Evolutionary conservation across 148 eudicot genomes (phyloP).

Genomic region (Spergularia bocconei): DNA sequence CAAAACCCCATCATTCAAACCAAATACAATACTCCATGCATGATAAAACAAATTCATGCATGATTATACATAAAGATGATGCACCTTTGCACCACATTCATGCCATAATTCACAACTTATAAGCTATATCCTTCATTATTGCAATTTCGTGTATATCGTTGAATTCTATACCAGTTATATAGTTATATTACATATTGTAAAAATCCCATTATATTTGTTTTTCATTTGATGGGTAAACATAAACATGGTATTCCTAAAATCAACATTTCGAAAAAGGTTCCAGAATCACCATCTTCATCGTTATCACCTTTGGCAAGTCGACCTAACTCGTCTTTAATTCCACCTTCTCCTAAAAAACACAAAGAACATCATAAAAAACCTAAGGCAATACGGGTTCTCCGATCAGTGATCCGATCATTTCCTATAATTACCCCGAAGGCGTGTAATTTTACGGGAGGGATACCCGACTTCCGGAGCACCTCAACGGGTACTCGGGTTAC

Average conservation of each 20-base stretch:
- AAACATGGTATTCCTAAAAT: neutral
- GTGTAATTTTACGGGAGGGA: constrained; percentile 11
- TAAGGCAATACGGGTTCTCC: constrained; percentile 23
- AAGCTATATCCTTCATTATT: no score
- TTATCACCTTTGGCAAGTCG: neutral
- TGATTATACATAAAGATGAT: no score
- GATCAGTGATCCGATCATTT: constrained; percentile 30
- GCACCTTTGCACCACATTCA: no score
- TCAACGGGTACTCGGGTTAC: constrained; percentile 23
- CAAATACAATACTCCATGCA: neutral
- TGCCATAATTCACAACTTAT: no score
- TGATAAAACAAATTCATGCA: no score
- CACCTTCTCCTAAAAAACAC: constrained; percentile 23
- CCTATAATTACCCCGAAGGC: constrained; percentile 29
- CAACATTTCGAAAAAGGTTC: neutral
- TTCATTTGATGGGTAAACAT: constrained; percentile 5
- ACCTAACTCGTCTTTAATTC: constrained; percentile 6
- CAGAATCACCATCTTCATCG: neutral
- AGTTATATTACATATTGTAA: neutral
- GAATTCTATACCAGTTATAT: no score
- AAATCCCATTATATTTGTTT: no score
- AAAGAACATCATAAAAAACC: constrained; percentile 16
- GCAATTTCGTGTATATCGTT: no score
- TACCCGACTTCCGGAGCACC: constrained; percentile 3
- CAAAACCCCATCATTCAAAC: neutral